Percentiles rank a stretch among this genome's conserved stretches.
Evolutionary conservation across 2,329 filamentous ascomycete species (phyloP).

Genomic region (Pseudogymnoascus sp.): DNA sequence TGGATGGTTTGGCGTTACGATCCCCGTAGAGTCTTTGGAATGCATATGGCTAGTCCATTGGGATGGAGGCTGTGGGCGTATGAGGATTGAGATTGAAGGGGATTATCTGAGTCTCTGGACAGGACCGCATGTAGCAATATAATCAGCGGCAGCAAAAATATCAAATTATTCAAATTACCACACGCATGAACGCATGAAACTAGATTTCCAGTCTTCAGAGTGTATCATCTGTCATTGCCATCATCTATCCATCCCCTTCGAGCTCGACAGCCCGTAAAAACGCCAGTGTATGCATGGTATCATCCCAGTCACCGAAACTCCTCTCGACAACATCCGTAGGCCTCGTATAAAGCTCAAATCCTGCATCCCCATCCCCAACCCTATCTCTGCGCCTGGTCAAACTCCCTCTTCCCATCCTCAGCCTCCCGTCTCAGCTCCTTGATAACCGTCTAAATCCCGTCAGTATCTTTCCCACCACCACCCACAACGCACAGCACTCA

Average conservation of each 20-base stretch:
- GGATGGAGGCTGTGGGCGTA: not conserved
- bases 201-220: not conserved
- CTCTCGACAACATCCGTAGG: not conserved
- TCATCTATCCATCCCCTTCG: not conserved
- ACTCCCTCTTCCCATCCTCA: constrained; percentile 19
- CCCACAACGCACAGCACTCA: constrained; percentile 39
- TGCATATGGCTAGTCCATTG: not conserved
- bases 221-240: not conserved
- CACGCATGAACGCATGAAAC: not conserved
- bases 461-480: constrained; percentile 9
- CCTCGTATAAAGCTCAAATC: not conserved
- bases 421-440: constrained; percentile 26
- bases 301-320: not conserved
- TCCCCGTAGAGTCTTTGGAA: not conserved
- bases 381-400: constrained; percentile 3
- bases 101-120: not conserved
- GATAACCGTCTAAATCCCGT: constrained; percentile 22
- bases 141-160: not conserved
- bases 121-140: constrained; percentile 6
- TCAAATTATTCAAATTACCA: not conserved
- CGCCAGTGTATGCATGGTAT: constrained; percentile 3
- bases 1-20: not conserved
- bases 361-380: not conserved
- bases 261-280: not conserved
- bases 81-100: not conserved